phyloP scores from a whole-genome alignment of 768 basidiomycete species.

The Podaxis sp. region DNA sequence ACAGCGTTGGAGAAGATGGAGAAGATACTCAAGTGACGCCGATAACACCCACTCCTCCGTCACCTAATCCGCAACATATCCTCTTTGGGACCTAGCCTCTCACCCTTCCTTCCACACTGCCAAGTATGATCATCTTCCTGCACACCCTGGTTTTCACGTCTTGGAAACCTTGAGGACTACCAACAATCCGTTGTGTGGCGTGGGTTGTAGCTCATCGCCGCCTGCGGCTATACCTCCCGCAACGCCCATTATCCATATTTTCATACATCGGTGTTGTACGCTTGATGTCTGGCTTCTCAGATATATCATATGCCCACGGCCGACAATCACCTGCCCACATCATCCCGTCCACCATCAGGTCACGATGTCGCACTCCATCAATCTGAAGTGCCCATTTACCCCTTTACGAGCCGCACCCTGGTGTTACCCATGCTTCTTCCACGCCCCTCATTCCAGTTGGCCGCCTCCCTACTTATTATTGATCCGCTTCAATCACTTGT shows the following conservation, averaged over 20 bases:
- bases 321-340: slow-evolving; percentile 1
- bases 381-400: background rate
- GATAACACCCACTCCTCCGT: background rate
- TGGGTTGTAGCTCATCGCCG: background rate
- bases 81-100: background rate
- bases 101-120: background rate
- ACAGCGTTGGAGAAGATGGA: slow-evolving; percentile 69
- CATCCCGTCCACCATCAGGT: background rate
- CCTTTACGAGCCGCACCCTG: background rate
- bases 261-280: background rate
- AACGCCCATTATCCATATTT: background rate
- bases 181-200: background rate
- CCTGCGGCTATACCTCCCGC: background rate
- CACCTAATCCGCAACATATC: background rate
- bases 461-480: background rate
- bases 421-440: background rate
- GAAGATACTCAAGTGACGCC: slow-evolving; percentile 40
- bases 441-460: background rate
- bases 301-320: background rate
- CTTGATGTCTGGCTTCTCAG: background rate
- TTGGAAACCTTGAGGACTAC: background rate
- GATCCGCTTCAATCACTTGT: background rate
- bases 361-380: background rate
- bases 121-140: background rate
- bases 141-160: background rate